Base-by-base conservation (phyloP, 169 alveolate genomes). In the Babesia ovis region DNA sequence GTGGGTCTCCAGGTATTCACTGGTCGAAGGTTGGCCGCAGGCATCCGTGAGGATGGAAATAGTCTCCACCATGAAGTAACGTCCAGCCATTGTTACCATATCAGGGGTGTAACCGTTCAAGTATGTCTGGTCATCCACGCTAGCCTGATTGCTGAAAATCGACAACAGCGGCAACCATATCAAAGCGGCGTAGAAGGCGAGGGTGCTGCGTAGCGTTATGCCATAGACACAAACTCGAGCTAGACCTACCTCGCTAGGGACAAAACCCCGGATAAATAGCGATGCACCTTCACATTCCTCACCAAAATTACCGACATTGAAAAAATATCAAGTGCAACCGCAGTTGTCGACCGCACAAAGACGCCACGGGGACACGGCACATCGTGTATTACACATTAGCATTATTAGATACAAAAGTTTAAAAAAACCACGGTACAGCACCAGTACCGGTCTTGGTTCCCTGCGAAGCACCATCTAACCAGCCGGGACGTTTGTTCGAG, bases 121-220 rank as follows among this genome's bases (percentile, higher is more conserved):
- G 43, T 79, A 79, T 23, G 81, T 50, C 22, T 79, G 83, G 48
- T 79, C 86, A 41, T n/a, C 37, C n/a, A 79, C 86, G 37, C 57
- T 29, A 23, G 76, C 45, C 51, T 79, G 29, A 18, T 69, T 42
- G 3, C 55, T 57, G 22, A 79, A 12, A 9, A 42, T 22, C 41
- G 67, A 25, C 25, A 79, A 39, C 29, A 59, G 23, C 9, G 76
- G 75, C n/a, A 79, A 12, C 0, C 55, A 57, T 3, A 68, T 16
- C 32, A 79, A 51, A 1, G 67, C 58, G 57, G 23, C 57, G 39
- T 64, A 55, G 69, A 79, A 79, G 62, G 74, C 58, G 6, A 79
- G 29, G 43, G 60, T 60, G 68, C 86, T 79, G 68, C 20, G 48
- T 4, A n/a, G 1, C 8, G 51, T 64, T 32, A 29, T 27, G n/a